Evolutionary conservation across 2,329 filamentous ascomycete species (phyloP), one percentile per base, ranked within the genome.

Genomic region (Fusarium piperis): DNA sequence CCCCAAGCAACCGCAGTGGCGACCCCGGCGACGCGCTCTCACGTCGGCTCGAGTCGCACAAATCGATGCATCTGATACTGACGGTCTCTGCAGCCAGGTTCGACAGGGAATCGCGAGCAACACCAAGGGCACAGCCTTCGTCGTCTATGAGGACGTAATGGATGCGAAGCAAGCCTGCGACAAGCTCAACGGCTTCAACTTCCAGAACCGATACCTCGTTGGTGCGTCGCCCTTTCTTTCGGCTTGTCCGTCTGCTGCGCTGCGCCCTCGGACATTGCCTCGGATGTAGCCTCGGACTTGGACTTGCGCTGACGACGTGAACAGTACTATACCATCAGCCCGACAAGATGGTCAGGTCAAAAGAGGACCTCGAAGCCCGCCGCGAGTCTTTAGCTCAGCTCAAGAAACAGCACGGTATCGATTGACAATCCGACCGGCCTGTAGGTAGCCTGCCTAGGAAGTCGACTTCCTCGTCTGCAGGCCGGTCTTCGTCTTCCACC

Each of bases 181-280:
- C 88, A 98, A 98, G 87, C 89, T 99, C 83, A 99, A 99, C 88
- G 96, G 96, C 82, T 99, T 97, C 91, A 99, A 99, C 87, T 99
- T 99, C 84, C 96, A 99, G 87, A 97, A 95, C 86, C 93, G 96
- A 82, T 99, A 99, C 85, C 93, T 99, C 78, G 96, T 99, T 80
- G 94, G 94, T 97, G 90, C 70, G 94, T 90, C 26, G 36, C 51
- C 36, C 16, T 15, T 23, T 5, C 8, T 15, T 23, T 30, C 18
- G 20, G 41, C 15, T 13, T 26, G 35, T 23, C 15, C 55, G 33
- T 12, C 20, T 46, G n/a, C 13, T 53, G n/a, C 36, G n/a, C 13
- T 53, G n/a, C 36, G 10, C 16, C 28, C 32, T 62, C 38, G 53
- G 13, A 51, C 38, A 71, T 67, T 41, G 60, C 41, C 23, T 55